phyloP scores from a whole-genome alignment of 2,329 filamentous ascomycete species.

The Diaporthe vexans region DNA sequence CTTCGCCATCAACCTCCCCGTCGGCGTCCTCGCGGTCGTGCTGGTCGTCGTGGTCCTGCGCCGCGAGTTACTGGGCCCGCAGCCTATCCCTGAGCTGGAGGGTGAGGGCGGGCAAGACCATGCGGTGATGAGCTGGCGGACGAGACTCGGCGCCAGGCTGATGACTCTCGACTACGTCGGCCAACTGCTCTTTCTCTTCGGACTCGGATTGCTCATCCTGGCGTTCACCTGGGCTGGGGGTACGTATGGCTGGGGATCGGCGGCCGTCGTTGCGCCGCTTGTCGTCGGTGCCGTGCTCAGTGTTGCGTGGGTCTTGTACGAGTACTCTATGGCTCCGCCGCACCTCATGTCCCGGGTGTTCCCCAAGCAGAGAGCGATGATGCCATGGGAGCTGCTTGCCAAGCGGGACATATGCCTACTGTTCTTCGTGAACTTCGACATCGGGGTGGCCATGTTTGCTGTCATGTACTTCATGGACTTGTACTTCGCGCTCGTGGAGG shows the following conservation, averaged over 20 bases:
- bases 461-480: slow-evolving; percentile 77
- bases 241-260: slow-evolving; percentile 64
- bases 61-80: slow-evolving; percentile 69
- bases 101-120: slow-evolving; percentile 46
- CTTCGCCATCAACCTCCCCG: slow-evolving; percentile 74
- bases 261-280: slow-evolving; percentile 64
- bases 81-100: slow-evolving; percentile 60
- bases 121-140: slow-evolving; percentile 40
- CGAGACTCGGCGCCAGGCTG: slow-evolving; percentile 59
- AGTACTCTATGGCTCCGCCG: slow-evolving; percentile 68
- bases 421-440: slow-evolving; percentile 72
- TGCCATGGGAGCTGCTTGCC: slow-evolving; percentile 71
- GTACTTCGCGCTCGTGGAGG: slow-evolving; percentile 75
- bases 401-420: slow-evolving; percentile 72
- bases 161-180: slow-evolving; percentile 70
- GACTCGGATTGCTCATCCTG: slow-evolving; percentile 67
- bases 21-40: slow-evolving; percentile 65
- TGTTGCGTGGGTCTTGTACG: slow-evolving; percentile 61
- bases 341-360: slow-evolving; percentile 61
- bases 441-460: slow-evolving; percentile 68
- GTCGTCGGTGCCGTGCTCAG: slow-evolving; percentile 59
- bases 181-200: slow-evolving; percentile 68
- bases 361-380: slow-evolving; percentile 71
- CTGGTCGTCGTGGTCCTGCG: slow-evolving; percentile 70
- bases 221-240: slow-evolving; percentile 68